These are phyloP conservation scores for Dothideomycetes sp. DNA, from an alignment of 2,329 filamentous ascomycete genomes.

Conservation along the genomic window DNA sequence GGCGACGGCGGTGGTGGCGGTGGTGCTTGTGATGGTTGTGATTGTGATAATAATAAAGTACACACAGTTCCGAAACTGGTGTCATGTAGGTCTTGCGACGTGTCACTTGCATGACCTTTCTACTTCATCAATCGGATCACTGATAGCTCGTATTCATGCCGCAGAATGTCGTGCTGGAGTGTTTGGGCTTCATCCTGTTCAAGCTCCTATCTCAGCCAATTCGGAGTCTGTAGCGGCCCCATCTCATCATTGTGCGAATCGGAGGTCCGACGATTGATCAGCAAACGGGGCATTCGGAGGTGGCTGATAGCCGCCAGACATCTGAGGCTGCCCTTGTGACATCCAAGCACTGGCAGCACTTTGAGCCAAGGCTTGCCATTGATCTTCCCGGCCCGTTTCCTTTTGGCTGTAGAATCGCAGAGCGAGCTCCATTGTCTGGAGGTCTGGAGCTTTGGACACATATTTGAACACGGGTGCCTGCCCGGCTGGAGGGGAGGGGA, in stretches of 20 bases:
- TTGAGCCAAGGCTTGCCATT: slow-evolving; percentile 19
- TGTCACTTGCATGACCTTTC: no score
- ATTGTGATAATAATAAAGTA: no score
- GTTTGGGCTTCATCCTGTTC: no score
- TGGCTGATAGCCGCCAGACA: slow-evolving; percentile 3
- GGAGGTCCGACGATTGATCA: neutral
- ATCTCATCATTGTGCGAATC: neutral
- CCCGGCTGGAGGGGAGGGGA: slow-evolving; percentile 12
- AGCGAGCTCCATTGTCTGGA: slow-evolving; percentile 49
- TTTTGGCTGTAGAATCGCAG: slow-evolving; percentile 23
- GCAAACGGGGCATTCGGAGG: slow-evolving; percentile 4
- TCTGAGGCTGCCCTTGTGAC: slow-evolving; percentile 8
- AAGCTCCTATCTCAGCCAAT: no score
- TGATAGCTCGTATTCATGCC: no score
- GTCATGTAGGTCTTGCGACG: no score
- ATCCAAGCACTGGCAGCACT: slow-evolving; percentile 13
- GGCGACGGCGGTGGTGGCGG: no score
- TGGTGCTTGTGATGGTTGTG: no score
- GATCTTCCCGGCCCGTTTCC: slow-evolving; percentile 19
- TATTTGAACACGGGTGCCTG: slow-evolving; percentile 50
- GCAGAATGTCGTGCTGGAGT: no score
- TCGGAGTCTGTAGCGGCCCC: neutral
- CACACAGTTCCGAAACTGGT: no score
- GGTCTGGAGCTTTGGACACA: slow-evolving; percentile 57
- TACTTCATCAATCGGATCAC: no score